Conservation (phyloP, 352 stramenopile genomes). For the Phytophthora ohioensis region DNA sequence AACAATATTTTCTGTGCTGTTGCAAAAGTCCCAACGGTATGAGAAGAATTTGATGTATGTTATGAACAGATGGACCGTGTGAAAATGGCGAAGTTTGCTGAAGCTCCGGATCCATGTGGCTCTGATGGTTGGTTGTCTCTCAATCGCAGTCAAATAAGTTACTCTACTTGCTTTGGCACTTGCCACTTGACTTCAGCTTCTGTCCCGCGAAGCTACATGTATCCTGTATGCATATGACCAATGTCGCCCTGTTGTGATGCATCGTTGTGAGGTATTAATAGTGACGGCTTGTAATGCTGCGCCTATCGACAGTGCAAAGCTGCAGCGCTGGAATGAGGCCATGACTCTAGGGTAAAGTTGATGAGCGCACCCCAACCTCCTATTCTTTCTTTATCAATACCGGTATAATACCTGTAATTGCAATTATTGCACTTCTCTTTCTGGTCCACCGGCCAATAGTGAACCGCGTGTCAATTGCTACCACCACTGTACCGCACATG, state of each 20-base stretch:
- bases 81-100: no score
- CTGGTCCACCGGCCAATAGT: not conserved
- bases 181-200: slow-evolving; percentile 14
- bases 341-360: not conserved
- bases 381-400: slow-evolving; percentile 10
- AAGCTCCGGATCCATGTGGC: no score
- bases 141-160: no score
- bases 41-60: no score
- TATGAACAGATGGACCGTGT: no score
- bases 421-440: slow-evolving; percentile 12
- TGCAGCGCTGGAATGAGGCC: not conserved
- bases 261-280: no score
- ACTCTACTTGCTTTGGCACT: slow-evolving; percentile 8
- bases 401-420: no score
- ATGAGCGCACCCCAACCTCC: not conserved
- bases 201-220: slow-evolving; percentile 8
- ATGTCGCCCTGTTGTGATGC: not conserved
- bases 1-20: no score
- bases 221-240: no score
- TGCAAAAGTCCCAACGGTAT: no score
- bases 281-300: not conserved
- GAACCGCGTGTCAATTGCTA: slow-evolving; percentile 21
- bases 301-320: slow-evolving; percentile 1
- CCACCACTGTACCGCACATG: slow-evolving; percentile 10
- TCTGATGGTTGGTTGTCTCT: no score